Evolutionary conservation across 192 early-diverging fungal species (phyloP).

Genomic region (Backusella tarrabulga): DNA sequence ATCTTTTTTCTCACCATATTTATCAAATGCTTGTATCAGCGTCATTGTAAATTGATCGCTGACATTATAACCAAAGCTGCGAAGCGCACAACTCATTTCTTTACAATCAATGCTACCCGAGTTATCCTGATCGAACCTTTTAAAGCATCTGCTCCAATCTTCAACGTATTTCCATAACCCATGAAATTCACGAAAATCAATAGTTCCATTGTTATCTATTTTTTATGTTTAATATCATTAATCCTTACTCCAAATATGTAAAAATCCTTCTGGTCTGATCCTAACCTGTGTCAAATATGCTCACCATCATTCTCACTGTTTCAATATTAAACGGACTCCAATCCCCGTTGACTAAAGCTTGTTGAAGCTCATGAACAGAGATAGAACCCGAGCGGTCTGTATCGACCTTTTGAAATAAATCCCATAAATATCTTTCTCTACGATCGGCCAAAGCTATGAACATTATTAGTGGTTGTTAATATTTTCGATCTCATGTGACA

Average conservation of each 20-base stretch:
- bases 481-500: not conserved
- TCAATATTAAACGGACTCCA: constrained; percentile 69
- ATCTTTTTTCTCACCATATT: constrained; percentile 28
- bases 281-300: constrained; percentile 54
- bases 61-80: constrained; percentile 40
- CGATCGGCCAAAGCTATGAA: constrained; percentile 2
- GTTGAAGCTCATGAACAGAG: constrained; percentile 8
- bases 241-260: not conserved
- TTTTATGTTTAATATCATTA: not conserved
- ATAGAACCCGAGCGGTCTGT: constrained; percentile 3
- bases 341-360: constrained; percentile 38
- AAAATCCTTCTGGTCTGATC: not conserved
- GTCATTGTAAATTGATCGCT: constrained; percentile 23
- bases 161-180: constrained; percentile 69
- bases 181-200: constrained; percentile 65
- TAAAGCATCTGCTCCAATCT: constrained; percentile 70
- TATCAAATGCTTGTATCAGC: constrained; percentile 46
- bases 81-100: constrained; percentile 26
- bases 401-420: constrained; percentile 6
- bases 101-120: constrained; percentile 62
- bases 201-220: constrained; percentile 55
- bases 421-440: constrained; percentile 4
- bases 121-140: constrained; percentile 61
- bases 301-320: constrained; percentile 69
- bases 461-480: not conserved